Percentiles rank a stretch among this genome's conserved stretches.
phyloP scores from a whole-genome alignment of 129 eudicot genomes.

The Ambrosia artemisiifolia region DNA sequence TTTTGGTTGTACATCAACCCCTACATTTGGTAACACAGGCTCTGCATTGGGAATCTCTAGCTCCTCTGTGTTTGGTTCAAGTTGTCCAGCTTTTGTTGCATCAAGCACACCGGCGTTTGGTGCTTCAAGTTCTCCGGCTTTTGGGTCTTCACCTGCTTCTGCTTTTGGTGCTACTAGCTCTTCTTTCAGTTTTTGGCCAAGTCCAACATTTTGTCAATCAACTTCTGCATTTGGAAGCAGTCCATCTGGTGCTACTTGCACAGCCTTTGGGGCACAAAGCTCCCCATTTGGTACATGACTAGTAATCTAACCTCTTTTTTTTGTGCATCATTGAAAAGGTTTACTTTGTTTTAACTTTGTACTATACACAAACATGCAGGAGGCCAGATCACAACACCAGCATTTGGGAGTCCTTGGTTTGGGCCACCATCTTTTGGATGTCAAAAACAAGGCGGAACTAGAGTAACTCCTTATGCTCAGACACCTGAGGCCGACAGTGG shows the following conservation, averaged over 20 bases:
- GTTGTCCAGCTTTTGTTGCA: conserved; percentile 40
- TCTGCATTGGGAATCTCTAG: conserved; percentile 41
- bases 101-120: conserved; percentile 61
- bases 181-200: conserved; percentile 56
- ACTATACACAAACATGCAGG: conserved; percentile 40
- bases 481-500: conserved; percentile 58
- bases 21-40: conserved; percentile 44
- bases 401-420: conserved; percentile 58
- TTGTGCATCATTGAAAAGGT: background rate
- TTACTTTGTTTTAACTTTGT: conserved; percentile 1
- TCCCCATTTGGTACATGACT: conserved; percentile 60
- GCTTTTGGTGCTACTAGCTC: conserved; percentile 52
- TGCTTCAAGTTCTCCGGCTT: conserved; percentile 40
- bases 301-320: background rate
- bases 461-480: conserved; percentile 67
- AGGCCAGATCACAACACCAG: conserved; percentile 57
- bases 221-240: conserved; percentile 67
- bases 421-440: conserved; percentile 71
- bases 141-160: conserved; percentile 46
- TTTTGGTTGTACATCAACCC: conserved; percentile 34
- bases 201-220: conserved; percentile 66
- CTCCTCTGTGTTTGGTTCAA: background rate
- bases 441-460: conserved; percentile 65
- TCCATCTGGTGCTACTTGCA: conserved; percentile 53
- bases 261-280: conserved; percentile 66